phyloP scores from a whole-genome alignment of 495 filamentous ascomycete genomes.

The Penicillium odoratum region DNA sequence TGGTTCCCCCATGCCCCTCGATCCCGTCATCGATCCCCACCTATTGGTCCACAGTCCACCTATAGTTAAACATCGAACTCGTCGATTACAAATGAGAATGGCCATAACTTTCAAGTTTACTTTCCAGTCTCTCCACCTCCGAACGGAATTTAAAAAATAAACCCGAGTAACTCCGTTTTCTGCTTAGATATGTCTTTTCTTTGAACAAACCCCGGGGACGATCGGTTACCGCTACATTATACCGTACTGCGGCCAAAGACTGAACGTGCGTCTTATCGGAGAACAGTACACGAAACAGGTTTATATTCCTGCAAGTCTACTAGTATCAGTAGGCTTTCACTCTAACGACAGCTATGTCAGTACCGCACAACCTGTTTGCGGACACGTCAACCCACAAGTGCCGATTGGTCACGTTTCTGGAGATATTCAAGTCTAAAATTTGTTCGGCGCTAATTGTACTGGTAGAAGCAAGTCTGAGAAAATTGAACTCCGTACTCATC shows the following conservation, averaged over 20 bases:
- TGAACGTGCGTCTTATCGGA: background rate
- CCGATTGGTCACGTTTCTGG: background rate
- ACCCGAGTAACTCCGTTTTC: background rate
- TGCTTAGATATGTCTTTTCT: background rate
- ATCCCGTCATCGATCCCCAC: conserved; percentile 30
- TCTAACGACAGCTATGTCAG: background rate
- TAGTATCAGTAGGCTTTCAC: no score
- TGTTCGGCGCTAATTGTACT: no score
- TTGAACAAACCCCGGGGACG: background rate
- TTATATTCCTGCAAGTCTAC: background rate
- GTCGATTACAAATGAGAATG: conserved; percentile 24
- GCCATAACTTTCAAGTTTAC: background rate
- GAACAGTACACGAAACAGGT: background rate
- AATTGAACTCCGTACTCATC: background rate
- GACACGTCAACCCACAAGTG: no score
- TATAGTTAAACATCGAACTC: background rate
- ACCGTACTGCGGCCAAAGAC: background rate
- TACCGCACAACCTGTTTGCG: background rate
- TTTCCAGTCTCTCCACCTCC: background rate
- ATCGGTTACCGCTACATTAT: background rate
- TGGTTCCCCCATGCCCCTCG: conserved; percentile 21
- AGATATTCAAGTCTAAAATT: no score
- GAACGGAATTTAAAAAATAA: background rate
- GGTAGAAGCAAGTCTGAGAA: background rate
- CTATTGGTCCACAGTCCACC: conserved; percentile 13